Evolutionary conservation across 2,329 filamentous ascomycete genomes (phyloP).

Genomic region (Camillea tinctor): DNA sequence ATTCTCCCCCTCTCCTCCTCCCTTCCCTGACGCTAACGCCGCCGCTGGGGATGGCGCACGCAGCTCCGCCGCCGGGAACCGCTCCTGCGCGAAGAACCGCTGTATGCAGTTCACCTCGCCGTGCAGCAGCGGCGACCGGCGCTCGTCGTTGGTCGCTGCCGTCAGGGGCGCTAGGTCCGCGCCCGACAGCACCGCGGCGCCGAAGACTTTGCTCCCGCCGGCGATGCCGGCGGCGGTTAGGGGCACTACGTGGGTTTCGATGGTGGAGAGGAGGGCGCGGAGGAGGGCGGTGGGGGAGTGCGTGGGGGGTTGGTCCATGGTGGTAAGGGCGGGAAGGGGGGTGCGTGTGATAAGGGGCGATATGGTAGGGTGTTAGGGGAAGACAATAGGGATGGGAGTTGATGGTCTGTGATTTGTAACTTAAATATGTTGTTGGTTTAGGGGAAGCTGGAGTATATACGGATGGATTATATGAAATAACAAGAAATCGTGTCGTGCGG

Average conservation of each 20-base stretch:
- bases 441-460: no score
- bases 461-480: no score
- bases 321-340: conserved; percentile 9
- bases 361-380: not conserved
- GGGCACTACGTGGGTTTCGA: conserved; percentile 49
- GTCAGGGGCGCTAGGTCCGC: conserved; percentile 42
- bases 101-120: conserved; percentile 63
- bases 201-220: conserved; percentile 56
- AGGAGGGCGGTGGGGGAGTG: conserved; percentile 34
- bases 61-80: conserved; percentile 22
- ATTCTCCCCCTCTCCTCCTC: no score
- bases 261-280: conserved; percentile 39
- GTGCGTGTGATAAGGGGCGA: not conserved
- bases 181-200: conserved; percentile 51
- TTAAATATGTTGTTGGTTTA: no score
- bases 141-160: conserved; percentile 56
- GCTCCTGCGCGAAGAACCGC: conserved; percentile 46
- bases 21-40: no score
- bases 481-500: no score
- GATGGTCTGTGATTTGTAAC: no score
- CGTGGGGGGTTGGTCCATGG: conserved; percentile 11
- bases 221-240: conserved; percentile 49
- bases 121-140: conserved; percentile 53
- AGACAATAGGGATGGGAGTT: no score
- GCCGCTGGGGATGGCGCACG: not conserved